Evolutionary conservation across 257 asterid species (phyloP).

Genomic region (Solanum ossicruentum): DNA sequence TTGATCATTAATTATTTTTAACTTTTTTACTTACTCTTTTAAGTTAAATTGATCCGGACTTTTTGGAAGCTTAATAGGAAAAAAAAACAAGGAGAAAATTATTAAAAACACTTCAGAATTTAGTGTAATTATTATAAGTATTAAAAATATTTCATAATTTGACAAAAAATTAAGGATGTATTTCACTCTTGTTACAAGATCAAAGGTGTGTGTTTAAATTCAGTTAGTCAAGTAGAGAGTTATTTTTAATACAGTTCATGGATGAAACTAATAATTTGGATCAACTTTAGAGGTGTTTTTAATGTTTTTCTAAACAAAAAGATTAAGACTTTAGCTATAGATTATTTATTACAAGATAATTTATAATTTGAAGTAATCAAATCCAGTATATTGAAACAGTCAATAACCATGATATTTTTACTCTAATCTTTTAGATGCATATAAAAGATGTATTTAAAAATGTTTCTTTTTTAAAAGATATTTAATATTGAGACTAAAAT

Average conservation of each 20-base stretch:
- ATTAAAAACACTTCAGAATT: no score
- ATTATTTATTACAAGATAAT: not conserved
- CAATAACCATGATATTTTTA: not conserved
- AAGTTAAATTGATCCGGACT: not conserved
- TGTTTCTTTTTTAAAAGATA: no score
- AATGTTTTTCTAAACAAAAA: not conserved
- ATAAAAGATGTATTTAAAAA: not conserved
- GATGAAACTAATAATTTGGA: no score
- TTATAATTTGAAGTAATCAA: not conserved
- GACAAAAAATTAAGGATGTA: no score
- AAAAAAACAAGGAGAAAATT: not conserved
- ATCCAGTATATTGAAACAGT: not conserved
- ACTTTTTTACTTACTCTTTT: not conserved
- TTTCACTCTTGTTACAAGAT: no score
- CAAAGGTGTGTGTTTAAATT: no score
- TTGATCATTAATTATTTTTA: not conserved
- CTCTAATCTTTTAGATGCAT: not conserved
- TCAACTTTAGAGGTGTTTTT: no score
- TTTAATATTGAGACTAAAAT: not conserved
- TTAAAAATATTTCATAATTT: no score
- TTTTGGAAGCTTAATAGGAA: not conserved
- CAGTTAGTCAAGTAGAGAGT: no score
- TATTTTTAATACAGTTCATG: no score
- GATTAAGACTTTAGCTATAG: not conserved
- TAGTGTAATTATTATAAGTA: no score